Conservation (phyloP, 1,139 yeast genomes). For the Meyerozyma elateridarum region DNA sequence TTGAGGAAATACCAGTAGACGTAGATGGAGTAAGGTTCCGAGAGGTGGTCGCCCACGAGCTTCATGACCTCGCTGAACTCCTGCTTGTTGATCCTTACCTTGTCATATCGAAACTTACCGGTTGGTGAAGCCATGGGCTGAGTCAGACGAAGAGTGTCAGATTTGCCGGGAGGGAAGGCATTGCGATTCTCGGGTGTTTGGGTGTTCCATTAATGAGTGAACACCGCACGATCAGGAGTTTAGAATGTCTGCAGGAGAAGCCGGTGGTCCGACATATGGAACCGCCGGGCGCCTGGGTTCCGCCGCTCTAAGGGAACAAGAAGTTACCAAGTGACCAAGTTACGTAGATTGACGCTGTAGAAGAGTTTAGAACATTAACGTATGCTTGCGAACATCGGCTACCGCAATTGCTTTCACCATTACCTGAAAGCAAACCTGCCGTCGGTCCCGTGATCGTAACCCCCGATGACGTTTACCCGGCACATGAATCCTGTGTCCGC, state of each 20-base stretch:
- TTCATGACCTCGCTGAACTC: constrained; percentile 30
- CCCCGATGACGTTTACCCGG: constrained; percentile 1
- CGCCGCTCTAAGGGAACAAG: too few species aligned
- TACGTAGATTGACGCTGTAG: too few species aligned
- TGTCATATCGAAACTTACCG: constrained; percentile 18
- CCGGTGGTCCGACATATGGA: constrained; percentile 1
- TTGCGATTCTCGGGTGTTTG: background rate
- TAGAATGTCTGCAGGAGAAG: too few species aligned
- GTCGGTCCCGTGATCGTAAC: constrained; percentile 1
- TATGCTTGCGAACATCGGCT: too few species aligned
- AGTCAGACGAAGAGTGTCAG: background rate
- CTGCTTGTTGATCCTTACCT: constrained; percentile 17
- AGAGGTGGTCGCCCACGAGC: constrained; percentile 33
- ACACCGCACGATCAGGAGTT: too few species aligned
- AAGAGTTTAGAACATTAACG: too few species aligned
- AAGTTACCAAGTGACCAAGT: too few species aligned
- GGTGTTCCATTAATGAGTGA: background rate
- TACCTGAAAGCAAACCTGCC: background rate
- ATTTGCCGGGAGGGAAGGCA: background rate
- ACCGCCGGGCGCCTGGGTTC: constrained; percentile 1
- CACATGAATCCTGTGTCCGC: background rate
- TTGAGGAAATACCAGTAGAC: constrained; percentile 47
- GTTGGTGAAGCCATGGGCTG: constrained; percentile 8
- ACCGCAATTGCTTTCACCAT: background rate
- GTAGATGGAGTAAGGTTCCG: constrained; percentile 46